Base-by-base conservation (phyloP, 176 grass and related monocot species). In the Musa beccarii region DNA sequence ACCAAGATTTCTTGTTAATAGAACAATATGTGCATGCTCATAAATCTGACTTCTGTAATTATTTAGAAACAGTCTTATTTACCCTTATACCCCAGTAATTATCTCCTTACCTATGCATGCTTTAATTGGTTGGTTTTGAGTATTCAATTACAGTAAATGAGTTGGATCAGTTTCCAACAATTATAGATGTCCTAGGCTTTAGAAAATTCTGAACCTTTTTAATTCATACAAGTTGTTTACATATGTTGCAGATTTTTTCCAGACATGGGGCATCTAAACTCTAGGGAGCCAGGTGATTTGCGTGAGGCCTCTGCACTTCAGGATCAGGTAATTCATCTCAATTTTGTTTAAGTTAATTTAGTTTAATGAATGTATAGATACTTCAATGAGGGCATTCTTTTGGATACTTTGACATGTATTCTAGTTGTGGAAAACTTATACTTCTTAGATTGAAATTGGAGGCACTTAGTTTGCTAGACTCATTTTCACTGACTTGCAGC, bases 271-370 rank as follows among this genome's bases (percentile, higher is more conserved):
- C 54, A 63, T 28, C 20, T 61, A 11, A 72, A 61, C 10, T 19
- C 34, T 69, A 71, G 77, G 49, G 78, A 74, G 52, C 81, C 84
- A 72, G 73, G 73, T 59, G 90, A 89, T 13, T 66, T 68, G 17
- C 87, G 85, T 62, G 81, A 89, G 51, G 87, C 88, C 69, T 88
- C 84, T 80, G 85, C 88, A 51, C 22, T 98, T 77, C 86, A 85
- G 76, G 95, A 94, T 82, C 84, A 98, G 88, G 95, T 98, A 52
- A 17, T 63, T 73, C 14, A n/a, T 87, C 3, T 54, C 49, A 76
- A 67, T 76, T 78, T 51, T 51, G 14, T 54, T 51, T 65, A 66
- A 59, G 14, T 14, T 53, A 16, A 51, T 52, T 54, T 72, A 19
- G 56, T 25, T 72, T 75, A 49, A 22, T 70, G 16, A 74, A 49